Evolutionary conservation across 768 basidiomycete genomes (phyloP), one percentile per base, ranked within the genome.

Genomic region (Russula brevipes): DNA sequence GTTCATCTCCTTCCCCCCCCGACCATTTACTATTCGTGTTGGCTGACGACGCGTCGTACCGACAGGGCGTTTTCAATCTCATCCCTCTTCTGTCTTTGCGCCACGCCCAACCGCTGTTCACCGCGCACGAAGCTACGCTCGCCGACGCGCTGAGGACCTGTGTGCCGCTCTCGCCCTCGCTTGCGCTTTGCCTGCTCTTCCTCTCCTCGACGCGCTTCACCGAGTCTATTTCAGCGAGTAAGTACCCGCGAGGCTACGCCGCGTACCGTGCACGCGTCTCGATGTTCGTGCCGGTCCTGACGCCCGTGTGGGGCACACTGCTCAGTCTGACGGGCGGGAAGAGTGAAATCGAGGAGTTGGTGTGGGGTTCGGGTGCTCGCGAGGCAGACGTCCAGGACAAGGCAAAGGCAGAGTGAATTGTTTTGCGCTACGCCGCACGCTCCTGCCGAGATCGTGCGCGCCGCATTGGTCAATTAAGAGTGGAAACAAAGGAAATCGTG

Each of bases 261-360:
- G 82, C 85, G 4, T 97, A 95, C 72, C 85, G 85, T 69, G 71
- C 78, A 60, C 83, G 93, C 24, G 93, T 96, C 4, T 86, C 82
- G 12, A 93, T 93, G 88, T 95, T 96, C 70, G 66, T 77, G 10
- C 84, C 85, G 2, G 55, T 76, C 16, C 60, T 73, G 38, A 85
- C 84, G 0, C 68, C 76, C 0, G 73, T 82, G 38, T 82, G 74
- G 71, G 83, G 77, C 14, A 42, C 72, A 3, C 65, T 78, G 58
- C 70, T 84, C 62, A 66, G 68, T 33, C 60, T 78, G 1, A 73
- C 68, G 33, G 81, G 81, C 0, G 71, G 71, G 64, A 77, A 75
- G 64, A 65, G 66, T 8, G 68, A 68, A 42, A 72, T 79, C 1
- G 79, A 83, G 12, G 70, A 73, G 49, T 53, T 77, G 11, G 75